Evolutionary conservation across 768 basidiomycete species (phyloP).

Genomic region (Calocera cornea): DNA sequence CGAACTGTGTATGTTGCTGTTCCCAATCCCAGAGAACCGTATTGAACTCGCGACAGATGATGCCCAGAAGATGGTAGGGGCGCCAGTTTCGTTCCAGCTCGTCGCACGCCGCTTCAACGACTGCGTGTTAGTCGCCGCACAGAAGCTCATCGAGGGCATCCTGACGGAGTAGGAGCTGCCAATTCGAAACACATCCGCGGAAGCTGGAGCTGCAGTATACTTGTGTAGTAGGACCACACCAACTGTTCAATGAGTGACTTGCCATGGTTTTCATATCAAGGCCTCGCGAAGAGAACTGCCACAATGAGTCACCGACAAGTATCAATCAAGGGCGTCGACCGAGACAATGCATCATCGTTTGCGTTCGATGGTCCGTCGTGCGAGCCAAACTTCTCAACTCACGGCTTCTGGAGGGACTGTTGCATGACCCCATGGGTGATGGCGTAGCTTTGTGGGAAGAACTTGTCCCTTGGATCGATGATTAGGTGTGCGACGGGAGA

Average conservation of each 20-base stretch:
- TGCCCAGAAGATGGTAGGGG: slow-evolving; percentile 11
- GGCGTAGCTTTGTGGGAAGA: not conserved
- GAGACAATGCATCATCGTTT: too few relatives aligned
- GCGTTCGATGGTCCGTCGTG: too few relatives aligned
- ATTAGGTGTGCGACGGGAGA: not conserved
- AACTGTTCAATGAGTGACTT: too few relatives aligned
- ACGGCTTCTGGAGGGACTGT: too few relatives aligned
- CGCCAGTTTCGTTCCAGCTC: slow-evolving; percentile 15
- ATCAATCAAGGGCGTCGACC: too few relatives aligned
- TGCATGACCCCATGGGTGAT: not conserved
- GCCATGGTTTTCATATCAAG: too few relatives aligned
- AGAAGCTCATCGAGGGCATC: not conserved
- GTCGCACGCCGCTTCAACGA: slow-evolving; percentile 12
- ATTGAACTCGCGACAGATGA: not conserved
- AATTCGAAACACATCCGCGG: too few relatives aligned
- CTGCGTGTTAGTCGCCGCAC: slow-evolving; percentile 7
- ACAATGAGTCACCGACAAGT: too few relatives aligned
- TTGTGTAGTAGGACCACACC: too few relatives aligned
- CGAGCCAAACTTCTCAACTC: too few relatives aligned
- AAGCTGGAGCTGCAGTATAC: too few relatives aligned
- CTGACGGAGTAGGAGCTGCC: not conserved
- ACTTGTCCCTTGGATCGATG: not conserved
- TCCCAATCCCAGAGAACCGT: not conserved
- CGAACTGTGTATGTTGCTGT: not conserved
- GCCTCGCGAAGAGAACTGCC: too few relatives aligned